Conservation (phyloP, 371 early-diverging fungal genomes). For the Thermomucor indicae-seudaticae region DNA sequence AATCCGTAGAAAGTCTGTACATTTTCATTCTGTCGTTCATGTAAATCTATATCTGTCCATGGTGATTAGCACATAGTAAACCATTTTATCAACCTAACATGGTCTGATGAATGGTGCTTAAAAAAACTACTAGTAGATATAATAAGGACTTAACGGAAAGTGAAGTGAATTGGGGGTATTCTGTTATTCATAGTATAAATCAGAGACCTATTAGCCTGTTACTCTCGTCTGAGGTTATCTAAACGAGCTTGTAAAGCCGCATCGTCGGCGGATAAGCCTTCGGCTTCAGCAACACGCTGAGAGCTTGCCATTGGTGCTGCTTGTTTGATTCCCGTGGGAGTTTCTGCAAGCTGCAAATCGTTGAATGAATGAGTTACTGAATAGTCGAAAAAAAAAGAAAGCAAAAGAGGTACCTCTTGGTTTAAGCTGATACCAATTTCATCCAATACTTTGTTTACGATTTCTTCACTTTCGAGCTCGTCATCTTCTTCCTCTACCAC, state of each 20-base stretch:
- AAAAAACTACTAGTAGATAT: too few relatives aligned
- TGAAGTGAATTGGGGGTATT: too few relatives aligned
- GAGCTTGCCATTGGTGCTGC: slow-evolving; percentile 38
- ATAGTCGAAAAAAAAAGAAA: slow-evolving; percentile 6
- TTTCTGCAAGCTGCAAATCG: slow-evolving; percentile 50
- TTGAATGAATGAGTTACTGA: background rate
- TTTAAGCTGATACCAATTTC: slow-evolving; percentile 88
- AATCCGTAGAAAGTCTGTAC: background rate
- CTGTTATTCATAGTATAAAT: too few relatives aligned
- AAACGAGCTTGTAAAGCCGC: slow-evolving; percentile 88
- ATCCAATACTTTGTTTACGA: slow-evolving; percentile 91
- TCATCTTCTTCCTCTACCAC: slow-evolving; percentile 92
- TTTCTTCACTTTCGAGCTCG: slow-evolving; percentile 86
- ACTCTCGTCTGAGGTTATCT: slow-evolving; percentile 85
- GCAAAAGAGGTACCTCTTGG: slow-evolving; percentile 42
- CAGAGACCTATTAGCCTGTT: too few relatives aligned
- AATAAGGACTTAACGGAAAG: too few relatives aligned
- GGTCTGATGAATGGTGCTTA: too few relatives aligned
- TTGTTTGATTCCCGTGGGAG: slow-evolving; percentile 54
- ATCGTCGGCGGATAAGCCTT: slow-evolving; percentile 69
- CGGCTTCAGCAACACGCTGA: slow-evolving; percentile 45
- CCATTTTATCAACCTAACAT: too few relatives aligned
- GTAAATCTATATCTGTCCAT: too few relatives aligned
- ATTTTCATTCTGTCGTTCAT: too few relatives aligned
- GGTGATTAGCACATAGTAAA: too few relatives aligned